A percentile compares a stretch with the other conserved stretches of the same genome.
These are phyloP conservation scores for Malbranchea cinnamomea DNA, from an alignment of 2,329 filamentous ascomycete genomes.

Conservation along the genomic window DNA sequence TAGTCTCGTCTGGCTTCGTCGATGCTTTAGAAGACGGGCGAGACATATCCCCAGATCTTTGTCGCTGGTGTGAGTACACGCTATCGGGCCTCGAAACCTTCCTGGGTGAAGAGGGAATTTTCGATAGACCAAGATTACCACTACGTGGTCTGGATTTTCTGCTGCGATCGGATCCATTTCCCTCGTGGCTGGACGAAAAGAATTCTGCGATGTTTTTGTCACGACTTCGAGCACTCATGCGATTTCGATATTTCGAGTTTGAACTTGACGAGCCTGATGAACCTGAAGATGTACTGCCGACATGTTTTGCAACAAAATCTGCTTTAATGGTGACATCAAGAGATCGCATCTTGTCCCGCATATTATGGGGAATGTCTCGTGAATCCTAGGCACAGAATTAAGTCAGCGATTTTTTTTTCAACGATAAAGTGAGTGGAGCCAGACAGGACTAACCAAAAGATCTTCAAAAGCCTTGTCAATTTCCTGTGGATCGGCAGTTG, in stretches of 20 bases:
- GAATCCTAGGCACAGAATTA: slow-evolving; percentile 49
- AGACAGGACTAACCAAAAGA: slow-evolving; percentile 41
- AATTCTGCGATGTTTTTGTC: slow-evolving; percentile 23
- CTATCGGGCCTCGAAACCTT: slow-evolving; percentile 61
- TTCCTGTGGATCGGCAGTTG: slow-evolving; percentile 36
- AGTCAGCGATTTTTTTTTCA: background rate
- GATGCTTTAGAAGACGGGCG: slow-evolving; percentile 39
- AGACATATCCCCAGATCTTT: slow-evolving; percentile 54
- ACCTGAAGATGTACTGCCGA: slow-evolving; percentile 42
- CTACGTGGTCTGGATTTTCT: slow-evolving; percentile 43
- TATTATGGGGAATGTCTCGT: slow-evolving; percentile 83
- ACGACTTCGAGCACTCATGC: no score
- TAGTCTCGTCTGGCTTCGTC: slow-evolving; percentile 47
- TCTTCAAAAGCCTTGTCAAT: slow-evolving; percentile 49
- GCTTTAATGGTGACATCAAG: slow-evolving; percentile 83
- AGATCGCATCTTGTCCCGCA: slow-evolving; percentile 87
- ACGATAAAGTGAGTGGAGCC: background rate
- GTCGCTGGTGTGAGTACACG: slow-evolving; percentile 50
- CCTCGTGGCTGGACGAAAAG: no score
- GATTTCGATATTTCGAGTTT: no score
- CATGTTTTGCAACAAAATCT: slow-evolving; percentile 82
- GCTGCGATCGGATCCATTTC: no score
- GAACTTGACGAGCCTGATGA: slow-evolving; percentile 24
- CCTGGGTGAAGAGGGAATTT: slow-evolving; percentile 50
- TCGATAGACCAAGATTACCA: slow-evolving; percentile 64